Evolutionary conservation across 164 flowering plant species (phyloP).

Genomic region (Paratinospora sagittata): DNA sequence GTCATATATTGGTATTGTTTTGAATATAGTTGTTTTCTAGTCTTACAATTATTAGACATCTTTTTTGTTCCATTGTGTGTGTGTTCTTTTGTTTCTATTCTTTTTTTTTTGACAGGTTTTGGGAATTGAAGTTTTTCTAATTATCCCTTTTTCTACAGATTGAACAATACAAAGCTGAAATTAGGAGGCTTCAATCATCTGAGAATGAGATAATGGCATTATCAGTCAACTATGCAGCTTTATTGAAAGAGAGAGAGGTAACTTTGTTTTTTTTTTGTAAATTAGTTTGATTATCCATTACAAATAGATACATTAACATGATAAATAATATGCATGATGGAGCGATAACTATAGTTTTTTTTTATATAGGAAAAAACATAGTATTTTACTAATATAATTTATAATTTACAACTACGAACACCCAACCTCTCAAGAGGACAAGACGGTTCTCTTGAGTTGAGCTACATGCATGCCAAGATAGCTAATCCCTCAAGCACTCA

Average conservation of each 20-base stretch:
- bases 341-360: too few species aligned
- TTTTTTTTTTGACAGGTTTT: conserved; percentile 1
- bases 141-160: conserved; percentile 38
- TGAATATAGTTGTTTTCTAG: neutral
- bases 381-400: too few species aligned
- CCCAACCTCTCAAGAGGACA: too few species aligned
- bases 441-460: too few species aligned
- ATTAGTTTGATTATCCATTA: too few species aligned
- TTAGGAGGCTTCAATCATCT: conserved; percentile 78
- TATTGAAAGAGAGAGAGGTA: conserved; percentile 94
- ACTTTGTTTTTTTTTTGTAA: neutral
- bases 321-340: too few species aligned
- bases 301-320: too few species aligned
- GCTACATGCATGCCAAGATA: too few species aligned
- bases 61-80: neutral
- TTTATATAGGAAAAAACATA: too few species aligned
- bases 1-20: neutral
- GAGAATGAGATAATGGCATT: conserved; percentile 89
- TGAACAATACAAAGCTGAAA: conserved; percentile 69
- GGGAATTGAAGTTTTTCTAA: conserved; percentile 1
- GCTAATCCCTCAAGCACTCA: too few species aligned
- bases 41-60: neutral
- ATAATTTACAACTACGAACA: too few species aligned
- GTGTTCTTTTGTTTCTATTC: neutral
- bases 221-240: conserved; percentile 88